Evolutionary conservation across 73 alveolate genomes (phyloP), one percentile per base, ranked within the genome.

Genomic region (Paraurostyla sp.): DNA sequence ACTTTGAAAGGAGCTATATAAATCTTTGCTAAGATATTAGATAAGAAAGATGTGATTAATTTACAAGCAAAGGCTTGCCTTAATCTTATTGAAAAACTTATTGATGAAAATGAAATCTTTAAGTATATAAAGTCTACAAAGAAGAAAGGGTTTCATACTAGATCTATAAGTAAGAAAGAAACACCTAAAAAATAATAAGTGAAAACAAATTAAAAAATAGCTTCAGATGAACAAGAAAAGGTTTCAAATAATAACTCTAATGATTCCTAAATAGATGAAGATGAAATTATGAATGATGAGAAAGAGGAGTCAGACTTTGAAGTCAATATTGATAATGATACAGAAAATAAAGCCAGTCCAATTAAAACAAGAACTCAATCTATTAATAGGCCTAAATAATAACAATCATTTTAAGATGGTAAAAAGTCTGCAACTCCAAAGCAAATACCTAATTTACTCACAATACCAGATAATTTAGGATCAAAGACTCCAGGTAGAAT

Each of bases 81-180:
- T 9, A 25, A 38, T 6, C 6, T 65, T 11, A 25, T 65, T 18
- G 82, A 65, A 38, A 65, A 65, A 65, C 58, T 65, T 11, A 18
- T 65, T 0, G 82, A 65, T 15, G 82, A 65, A 36, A 65, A 65
- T 65, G 60, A 65, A 38, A 40, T 65, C 11, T 65, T 65, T 35
- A 11, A 65, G 7, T 65, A 65, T 65, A 65, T 65, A 3, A 65
- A 65, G 25, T 42, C 82, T 16, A 35, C 36, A 1, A 65, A 65
- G 58, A 65, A 65, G 36, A 65, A 54, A 18, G 23, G 15, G 6
- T 20, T n/a, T n/a, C n/a, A n/a, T n/a, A n/a, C n/a, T n/a, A n/a
- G n/a, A n/a, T n/a, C n/a, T n/a, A n/a, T n/a, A n/a, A n/a, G n/a
- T n/a, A n/a, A n/a, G n/a, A n/a, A n/a, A n/a, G n/a, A n/a, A n/a